Percentiles rank a stretch among this genome's conserved stretches.
These are phyloP conservation scores for Prunus yedoensis DNA, from an alignment of 331 rosid genomes.

Conservation along the genomic window DNA sequence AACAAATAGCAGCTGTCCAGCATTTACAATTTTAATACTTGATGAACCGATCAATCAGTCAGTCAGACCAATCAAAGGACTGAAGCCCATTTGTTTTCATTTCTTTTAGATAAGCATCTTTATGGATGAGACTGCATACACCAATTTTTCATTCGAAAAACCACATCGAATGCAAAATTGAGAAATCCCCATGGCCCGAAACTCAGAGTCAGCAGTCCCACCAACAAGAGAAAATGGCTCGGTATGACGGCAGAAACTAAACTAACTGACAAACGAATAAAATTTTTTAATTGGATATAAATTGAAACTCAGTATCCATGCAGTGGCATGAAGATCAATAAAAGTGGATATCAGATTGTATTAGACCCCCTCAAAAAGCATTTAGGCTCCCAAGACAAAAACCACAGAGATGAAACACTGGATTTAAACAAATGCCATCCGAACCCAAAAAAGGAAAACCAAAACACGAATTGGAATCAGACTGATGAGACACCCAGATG, in stretches of 20 bases:
- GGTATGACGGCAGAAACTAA: not conserved
- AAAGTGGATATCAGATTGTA: conserved; percentile 21
- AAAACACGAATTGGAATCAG: conserved; percentile 18
- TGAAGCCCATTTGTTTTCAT: not conserved
- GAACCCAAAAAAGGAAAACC: conserved; percentile 25
- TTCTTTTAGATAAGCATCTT: not conserved
- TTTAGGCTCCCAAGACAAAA: too few relatives aligned
- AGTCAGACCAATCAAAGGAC: not conserved
- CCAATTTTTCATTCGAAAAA: not conserved
- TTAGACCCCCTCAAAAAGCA: conserved; percentile 9
- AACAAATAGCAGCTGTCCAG: not conserved
- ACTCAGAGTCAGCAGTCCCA: not conserved
- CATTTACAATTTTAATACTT: not conserved
- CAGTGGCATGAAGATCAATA: conserved; percentile 12
- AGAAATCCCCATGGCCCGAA: not conserved
- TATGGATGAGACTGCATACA: conserved; percentile 2
- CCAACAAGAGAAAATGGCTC: too few relatives aligned
- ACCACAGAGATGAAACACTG: not conserved
- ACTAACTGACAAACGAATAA: not conserved
- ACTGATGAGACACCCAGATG: conserved; percentile 28
- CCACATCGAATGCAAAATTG: not conserved
- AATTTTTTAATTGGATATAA: not conserved
- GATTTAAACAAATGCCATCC: conserved; percentile 17
- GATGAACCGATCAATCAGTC: not conserved
- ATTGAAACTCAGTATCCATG: conserved; percentile 10